Percentiles rank a stretch among this genome's conserved stretches.
Evolutionary conservation across 306 rosid species (phyloP).

Genomic region (Medicago arabica): DNA sequence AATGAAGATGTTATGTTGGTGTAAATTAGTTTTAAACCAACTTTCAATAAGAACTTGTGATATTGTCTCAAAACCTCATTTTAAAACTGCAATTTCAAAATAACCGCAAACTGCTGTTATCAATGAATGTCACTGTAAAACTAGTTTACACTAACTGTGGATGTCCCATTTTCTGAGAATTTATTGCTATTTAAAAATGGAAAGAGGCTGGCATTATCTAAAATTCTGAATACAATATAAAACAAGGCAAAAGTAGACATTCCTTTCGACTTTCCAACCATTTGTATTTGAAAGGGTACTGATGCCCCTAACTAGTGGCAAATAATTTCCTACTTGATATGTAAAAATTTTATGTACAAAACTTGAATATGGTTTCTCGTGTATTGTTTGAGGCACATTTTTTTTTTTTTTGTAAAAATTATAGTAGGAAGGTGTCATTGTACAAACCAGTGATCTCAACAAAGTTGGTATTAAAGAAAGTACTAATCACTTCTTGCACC

Average conservation of each 20-base stretch:
- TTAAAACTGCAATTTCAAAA: not conserved
- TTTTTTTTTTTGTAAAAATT: not conserved
- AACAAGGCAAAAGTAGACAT: slow-evolving; percentile 9
- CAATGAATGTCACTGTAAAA: not conserved
- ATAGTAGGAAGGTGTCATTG: not conserved
- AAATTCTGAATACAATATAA: slow-evolving; percentile 22
- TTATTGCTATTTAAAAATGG: not conserved
- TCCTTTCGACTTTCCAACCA: not conserved
- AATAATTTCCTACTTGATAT: not conserved
- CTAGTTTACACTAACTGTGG: not conserved
- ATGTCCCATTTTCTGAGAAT: not conserved
- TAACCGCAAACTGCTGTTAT: not conserved
- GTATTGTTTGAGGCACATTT: not conserved
- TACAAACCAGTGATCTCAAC: not conserved
- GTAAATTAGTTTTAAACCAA: not conserved
- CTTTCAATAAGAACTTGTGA: not conserved
- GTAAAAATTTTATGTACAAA: not conserved
- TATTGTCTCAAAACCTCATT: not conserved
- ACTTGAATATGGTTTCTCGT: not conserved
- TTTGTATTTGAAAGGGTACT: slow-evolving; percentile 1
- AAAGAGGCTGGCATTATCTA: not conserved
- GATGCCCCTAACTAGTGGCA: slow-evolving; percentile 25
- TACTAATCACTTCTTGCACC: not conserved
- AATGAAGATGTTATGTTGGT: not conserved
- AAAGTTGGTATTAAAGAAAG: not conserved